phyloP scores from a whole-genome alignment of 139 green algal genomes.

The Chlorella sp. region DNA sequence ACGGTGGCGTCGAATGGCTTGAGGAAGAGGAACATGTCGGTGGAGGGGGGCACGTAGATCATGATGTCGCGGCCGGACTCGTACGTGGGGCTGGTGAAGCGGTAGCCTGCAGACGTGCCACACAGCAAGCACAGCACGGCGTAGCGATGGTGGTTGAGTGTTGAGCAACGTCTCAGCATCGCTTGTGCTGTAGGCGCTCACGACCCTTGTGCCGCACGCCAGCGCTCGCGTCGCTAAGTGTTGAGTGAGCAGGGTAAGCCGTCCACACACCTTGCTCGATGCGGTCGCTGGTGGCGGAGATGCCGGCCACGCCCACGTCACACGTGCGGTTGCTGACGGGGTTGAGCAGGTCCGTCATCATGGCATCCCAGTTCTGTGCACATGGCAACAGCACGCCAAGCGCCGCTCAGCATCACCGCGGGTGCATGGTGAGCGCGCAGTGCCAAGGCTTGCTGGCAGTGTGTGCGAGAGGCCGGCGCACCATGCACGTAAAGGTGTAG shows the following conservation, averaged over 20 bases:
- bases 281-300: not conserved
- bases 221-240: not conserved
- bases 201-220: no score
- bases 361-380: not conserved
- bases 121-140: not conserved
- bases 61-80: not conserved
- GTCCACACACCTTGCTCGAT: not conserved
- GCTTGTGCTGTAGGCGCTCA: not conserved
- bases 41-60: not conserved
- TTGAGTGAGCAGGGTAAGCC: not conserved
- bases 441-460: no score
- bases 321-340: not conserved
- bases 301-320: constrained; percentile 4
- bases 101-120: not conserved
- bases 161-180: not conserved
- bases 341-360: not conserved
- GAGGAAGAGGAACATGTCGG: not conserved
- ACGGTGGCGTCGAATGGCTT: no score
- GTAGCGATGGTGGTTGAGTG: not conserved
- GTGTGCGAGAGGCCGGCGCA: no score
- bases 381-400: no score
- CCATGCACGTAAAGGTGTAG: constrained; percentile 7
- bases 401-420: no score
- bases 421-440: no score
- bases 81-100: not conserved